Percentiles rank a stretch among this genome's conserved stretches.
phyloP scores from a whole-genome alignment of 345 rosid species.

The Citrus inodora region DNA sequence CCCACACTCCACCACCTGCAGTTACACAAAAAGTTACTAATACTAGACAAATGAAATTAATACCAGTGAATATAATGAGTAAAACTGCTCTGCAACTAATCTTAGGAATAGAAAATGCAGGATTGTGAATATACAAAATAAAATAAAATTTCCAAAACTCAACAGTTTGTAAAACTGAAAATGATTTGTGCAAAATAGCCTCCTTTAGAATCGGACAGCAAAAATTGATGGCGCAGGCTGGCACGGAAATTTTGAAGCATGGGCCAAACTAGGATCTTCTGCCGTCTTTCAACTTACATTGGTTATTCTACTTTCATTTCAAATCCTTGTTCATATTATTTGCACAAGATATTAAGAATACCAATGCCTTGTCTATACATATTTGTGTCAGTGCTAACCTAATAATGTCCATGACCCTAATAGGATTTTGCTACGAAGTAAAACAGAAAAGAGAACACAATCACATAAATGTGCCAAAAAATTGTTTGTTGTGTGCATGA shows the following conservation, averaged over 20 bases:
- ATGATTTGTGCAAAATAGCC: background rate
- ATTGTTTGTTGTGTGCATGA: background rate
- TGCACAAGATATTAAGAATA: background rate
- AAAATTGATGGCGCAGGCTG: background rate
- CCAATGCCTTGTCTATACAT: background rate
- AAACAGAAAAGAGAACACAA: background rate
- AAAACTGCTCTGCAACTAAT: background rate
- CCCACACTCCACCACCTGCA: constrained; percentile 95
- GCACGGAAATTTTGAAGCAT: background rate
- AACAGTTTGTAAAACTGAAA: background rate
- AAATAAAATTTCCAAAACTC: background rate
- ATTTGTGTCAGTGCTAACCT: background rate
- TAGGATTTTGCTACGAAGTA: background rate
- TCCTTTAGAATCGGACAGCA: background rate
- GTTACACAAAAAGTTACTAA: constrained; percentile 16
- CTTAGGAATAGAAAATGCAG: background rate
- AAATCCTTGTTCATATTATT: background rate
- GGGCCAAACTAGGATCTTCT: background rate
- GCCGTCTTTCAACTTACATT: background rate
- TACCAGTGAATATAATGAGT: background rate
- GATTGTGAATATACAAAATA: background rate
- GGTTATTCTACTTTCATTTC: background rate
- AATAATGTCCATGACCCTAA: background rate
- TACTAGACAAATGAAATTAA: constrained; percentile 4
- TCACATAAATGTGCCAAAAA: background rate